phyloP scores from a whole-genome alignment of 331 rosid species.

The Stylosanthes scabra region DNA sequence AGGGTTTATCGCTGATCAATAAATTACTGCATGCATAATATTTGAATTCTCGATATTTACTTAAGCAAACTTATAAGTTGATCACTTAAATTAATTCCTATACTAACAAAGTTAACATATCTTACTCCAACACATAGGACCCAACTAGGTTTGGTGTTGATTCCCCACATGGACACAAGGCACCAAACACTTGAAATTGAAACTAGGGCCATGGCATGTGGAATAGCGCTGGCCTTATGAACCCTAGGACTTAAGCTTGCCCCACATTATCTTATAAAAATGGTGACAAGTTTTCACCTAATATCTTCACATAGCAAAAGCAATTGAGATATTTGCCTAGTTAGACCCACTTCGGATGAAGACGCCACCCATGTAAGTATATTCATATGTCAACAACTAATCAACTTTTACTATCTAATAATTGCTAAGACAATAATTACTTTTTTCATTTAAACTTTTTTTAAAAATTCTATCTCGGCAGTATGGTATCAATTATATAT shows the following conservation, averaged over 20 bases:
- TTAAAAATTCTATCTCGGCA: too few species aligned
- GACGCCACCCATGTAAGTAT: background rate
- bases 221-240: slow-evolving; percentile 23
- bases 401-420: slow-evolving; percentile 31
- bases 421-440: background rate
- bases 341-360: slow-evolving; percentile 1
- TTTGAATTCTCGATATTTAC: too few species aligned
- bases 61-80: too few species aligned
- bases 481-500: too few species aligned
- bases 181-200: slow-evolving; percentile 6
- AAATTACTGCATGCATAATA: too few species aligned
- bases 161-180: background rate
- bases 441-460: too few species aligned
- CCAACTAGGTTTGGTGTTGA: background rate
- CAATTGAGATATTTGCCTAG: background rate
- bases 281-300: background rate
- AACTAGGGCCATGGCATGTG: slow-evolving; percentile 25
- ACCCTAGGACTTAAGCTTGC: background rate
- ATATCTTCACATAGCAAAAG: slow-evolving; percentile 1
- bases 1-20: too few species aligned
- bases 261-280: slow-evolving; percentile 23
- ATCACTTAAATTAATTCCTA: too few species aligned
- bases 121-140: background rate
- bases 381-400: slow-evolving; percentile 9
- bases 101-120: background rate